Evolutionary conservation across 495 filamentous ascomycete genomes (phyloP), one percentile per base, ranked within the genome.

Genomic region (Evernia prunastri): DNA sequence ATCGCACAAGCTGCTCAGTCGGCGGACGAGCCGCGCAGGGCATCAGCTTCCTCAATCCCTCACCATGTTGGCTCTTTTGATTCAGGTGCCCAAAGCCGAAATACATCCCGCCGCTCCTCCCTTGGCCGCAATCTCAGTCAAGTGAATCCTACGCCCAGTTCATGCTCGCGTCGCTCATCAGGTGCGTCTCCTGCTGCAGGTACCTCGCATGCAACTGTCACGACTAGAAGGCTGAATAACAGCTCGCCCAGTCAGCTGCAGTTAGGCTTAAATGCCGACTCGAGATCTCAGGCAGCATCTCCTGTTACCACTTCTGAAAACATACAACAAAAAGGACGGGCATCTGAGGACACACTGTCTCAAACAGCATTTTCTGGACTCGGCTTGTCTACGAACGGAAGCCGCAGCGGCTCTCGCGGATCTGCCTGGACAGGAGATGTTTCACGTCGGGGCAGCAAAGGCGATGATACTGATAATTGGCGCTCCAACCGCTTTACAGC

Each of bases 161-260:
- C 69, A 37, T 70, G 54, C 57, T 71, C 69, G 18, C 67, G 68
- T 27, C 69, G 69, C 56, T 71, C 69, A 56, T 71, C 69, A 66
- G 68, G 69, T 67, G 69, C 65, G 63, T 69, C 61, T 59, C 60
- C 67, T 57, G 53, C 42, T 53, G 66, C 59, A 47, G 59, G 47
- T 42, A 60, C 25, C 29, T 31, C 63, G 31, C 47, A 63, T 56
- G 33, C 53, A 49, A 63, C 35, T 49, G 54, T 58, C 57, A 47
- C 65, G 45, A 62, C 65, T 27, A 65, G 69, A 66, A 59, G 68
- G 37, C 62, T 66, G 39, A 71, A 63, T 68, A 69, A 69, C 63
- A 71, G 51, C 49, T 68, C 58, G 51, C 69, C 68, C 58, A 68
- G 69, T 66, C 69, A 71, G 69, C 58, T 71, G 68, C 69, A 71